Base-by-base conservation (phyloP, 2,329 filamentous ascomycete genomes). In the Coniochaeta sp. region DNA sequence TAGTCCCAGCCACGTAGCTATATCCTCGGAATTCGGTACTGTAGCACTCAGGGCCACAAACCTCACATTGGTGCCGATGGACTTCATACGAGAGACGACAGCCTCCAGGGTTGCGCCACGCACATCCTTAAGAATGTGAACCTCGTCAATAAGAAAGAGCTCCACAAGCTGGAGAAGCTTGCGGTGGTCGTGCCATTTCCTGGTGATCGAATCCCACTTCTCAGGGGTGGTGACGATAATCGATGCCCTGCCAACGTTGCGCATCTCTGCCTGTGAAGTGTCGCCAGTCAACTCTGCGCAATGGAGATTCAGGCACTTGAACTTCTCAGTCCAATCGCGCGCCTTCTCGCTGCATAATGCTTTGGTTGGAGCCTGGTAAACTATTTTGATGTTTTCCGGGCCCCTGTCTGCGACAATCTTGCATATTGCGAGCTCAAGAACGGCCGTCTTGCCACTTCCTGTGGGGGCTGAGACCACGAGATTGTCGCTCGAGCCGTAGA, bases 191-290 rank as follows among this genome's bases (percentile, higher is more conserved):
- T 87, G 86, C 91, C 91, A 96, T 69, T 91, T 93, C 19, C 91
- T 81, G 0, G 91, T 96, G 71, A 95, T 87, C 62, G 90, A 93
- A 69, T 96, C 91, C 91, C 91, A 96, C 69, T 96, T 96, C 72
- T 96, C 91, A 0, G 91, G 91, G 0, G 91, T 96, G 0, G 91
- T 95, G 63, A 96, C 82, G 65, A 96, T 93, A 64, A 96, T 90
- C 55, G 87, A 87, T 3, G 90, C 90, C 65, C 80, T 84, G 62
- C 91, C 87, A 6, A 93, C 88, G 59, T 81, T 84, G 24, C 79
- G 79, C 62, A 92, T 78, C 65, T 93, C 86, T 6, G 76, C 73
- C 58, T 82, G 78, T 40, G 89, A 87, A 0, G 89, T 93, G 69
- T 96, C 91, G 1, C 91, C 91, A 3, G 91, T 96, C 61, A 96